Evolutionary conservation across 805 yeast genomes (phyloP).

Genomic region (Pichia heedii): DNA sequence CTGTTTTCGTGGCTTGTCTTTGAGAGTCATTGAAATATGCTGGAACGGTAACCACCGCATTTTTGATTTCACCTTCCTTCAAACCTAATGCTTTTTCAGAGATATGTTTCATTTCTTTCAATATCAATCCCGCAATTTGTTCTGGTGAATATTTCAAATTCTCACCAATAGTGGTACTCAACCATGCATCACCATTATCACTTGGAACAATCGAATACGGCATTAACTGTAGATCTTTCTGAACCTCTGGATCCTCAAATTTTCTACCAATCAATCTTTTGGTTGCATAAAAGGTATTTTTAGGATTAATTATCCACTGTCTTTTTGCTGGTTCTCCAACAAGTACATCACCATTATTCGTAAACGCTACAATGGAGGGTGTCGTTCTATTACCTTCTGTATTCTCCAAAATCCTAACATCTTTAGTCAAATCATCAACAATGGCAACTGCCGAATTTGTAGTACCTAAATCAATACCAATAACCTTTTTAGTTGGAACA

Average conservation of each 20-base stretch:
- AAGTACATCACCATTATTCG: slow-evolving; percentile 75
- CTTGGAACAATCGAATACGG: slow-evolving; percentile 81
- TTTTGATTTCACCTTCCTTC: slow-evolving; percentile 60
- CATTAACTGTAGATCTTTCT: slow-evolving; percentile 77
- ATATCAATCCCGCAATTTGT: slow-evolving; percentile 87
- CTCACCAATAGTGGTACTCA: slow-evolving; percentile 55
- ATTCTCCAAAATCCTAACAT: slow-evolving; percentile 71
- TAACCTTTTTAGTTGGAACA: slow-evolving; percentile 38
- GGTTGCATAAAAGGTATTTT: slow-evolving; percentile 89
- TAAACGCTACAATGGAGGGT: slow-evolving; percentile 92
- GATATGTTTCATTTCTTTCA: slow-evolving; percentile 92
- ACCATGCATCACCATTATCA: slow-evolving; percentile 95
- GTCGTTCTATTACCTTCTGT: slow-evolving; percentile 73
- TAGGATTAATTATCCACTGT: slow-evolving; percentile 91
- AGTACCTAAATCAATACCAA: slow-evolving; percentile 83
- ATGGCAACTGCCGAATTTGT: slow-evolving; percentile 86
- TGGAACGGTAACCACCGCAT: slow-evolving; percentile 87
- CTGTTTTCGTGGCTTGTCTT: slow-evolving; percentile 87
- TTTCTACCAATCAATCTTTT: slow-evolving; percentile 93
- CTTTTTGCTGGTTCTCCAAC: slow-evolving; percentile 96
- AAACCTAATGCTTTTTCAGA: slow-evolving; percentile 63
- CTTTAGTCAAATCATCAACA: slow-evolving; percentile 56
- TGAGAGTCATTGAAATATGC: slow-evolving; percentile 86
- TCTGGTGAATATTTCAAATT: slow-evolving; percentile 88
- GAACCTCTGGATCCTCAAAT: slow-evolving; percentile 82